A percentile compares a stretch with the other conserved stretches of the same genome.
phyloP scores from a whole-genome alignment of 2,329 filamentous ascomycete species.

The Juglanconis oblonga region DNA sequence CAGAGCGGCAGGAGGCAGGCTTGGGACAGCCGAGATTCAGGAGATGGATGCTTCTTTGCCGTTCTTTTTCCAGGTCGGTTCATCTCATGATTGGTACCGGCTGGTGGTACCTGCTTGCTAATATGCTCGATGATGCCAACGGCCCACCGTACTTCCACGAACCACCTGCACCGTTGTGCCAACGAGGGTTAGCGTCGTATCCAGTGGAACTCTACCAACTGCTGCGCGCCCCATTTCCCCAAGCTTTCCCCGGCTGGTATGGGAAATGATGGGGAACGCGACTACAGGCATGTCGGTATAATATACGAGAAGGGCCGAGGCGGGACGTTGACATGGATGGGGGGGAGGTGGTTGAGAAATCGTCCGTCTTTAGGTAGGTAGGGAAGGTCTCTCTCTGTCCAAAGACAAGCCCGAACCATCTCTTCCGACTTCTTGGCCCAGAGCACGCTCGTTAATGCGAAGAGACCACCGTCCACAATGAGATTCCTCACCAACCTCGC shows the following conservation, averaged over 20 bases:
- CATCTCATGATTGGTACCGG: not conserved
- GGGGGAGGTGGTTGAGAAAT: not conserved
- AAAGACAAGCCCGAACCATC: too few relatives aligned
- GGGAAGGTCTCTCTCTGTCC: not conserved
- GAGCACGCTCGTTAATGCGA: not conserved
- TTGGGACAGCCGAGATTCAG: too few relatives aligned
- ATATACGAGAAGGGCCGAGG: not conserved
- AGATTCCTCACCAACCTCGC: conserved; percentile 11
- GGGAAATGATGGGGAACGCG: not conserved
- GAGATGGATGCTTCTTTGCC: too few relatives aligned
- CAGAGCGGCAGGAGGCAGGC: too few relatives aligned
- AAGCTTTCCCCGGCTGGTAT: not conserved
- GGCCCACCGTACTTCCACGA: not conserved
- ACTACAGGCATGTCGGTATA: not conserved
- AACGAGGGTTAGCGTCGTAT: not conserved
- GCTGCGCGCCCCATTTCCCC: too few relatives aligned
- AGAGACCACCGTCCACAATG: conserved; percentile 3
- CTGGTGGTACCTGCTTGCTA: not conserved
- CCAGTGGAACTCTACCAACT: not conserved
- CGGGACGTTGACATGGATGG: not conserved
- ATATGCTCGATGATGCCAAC: not conserved
- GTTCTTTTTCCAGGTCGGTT: not conserved
- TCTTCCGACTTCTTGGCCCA: not conserved
- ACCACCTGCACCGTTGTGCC: not conserved
- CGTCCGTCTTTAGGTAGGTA: not conserved